A percentile compares a stretch with the other conserved stretches of the same genome.
Evolutionary conservation across 495 filamentous ascomycete species (phyloP).

Genomic region (Talaromyces trachyspermus): DNA sequence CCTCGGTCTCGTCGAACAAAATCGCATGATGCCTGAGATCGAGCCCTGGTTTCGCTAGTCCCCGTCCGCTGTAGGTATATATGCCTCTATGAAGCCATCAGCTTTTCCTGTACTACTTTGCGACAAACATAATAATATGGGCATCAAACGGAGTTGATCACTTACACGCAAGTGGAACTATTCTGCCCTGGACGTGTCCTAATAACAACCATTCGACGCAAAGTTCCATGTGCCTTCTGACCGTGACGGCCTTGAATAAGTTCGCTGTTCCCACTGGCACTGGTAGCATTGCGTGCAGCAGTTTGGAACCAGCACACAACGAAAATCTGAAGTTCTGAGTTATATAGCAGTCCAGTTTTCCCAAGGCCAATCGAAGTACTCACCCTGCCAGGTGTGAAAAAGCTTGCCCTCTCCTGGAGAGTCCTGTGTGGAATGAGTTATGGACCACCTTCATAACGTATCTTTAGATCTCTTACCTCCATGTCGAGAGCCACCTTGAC

Average conservation of each 20-base stretch:
- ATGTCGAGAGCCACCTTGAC: too few relatives aligned
- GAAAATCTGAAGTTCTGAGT: constrained; percentile 18
- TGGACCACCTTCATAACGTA: too few relatives aligned
- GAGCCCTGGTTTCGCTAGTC: constrained; percentile 24
- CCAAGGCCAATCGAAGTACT: background rate
- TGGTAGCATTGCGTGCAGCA: constrained; percentile 9
- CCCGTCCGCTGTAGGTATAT: constrained; percentile 28
- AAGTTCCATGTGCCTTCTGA: constrained; percentile 20
- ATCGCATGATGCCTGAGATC: constrained; percentile 30
- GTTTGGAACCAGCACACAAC: constrained; percentile 27
- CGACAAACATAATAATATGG: background rate
- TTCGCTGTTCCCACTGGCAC: constrained; percentile 8
- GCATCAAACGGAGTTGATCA: too few relatives aligned
- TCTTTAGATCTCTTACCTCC: too few relatives aligned
- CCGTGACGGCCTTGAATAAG: constrained; percentile 15
- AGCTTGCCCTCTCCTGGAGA: too few relatives aligned
- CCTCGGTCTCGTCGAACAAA: constrained; percentile 20
- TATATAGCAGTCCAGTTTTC: background rate
- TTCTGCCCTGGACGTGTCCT: constrained; percentile 16
- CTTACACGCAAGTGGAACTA: constrained; percentile 25
- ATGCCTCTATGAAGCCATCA: constrained; percentile 21
- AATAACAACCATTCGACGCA: constrained; percentile 29
- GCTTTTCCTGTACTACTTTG: too few relatives aligned
- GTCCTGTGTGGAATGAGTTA: too few relatives aligned
- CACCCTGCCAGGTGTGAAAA: background rate